These are phyloP conservation scores for Pestalotiopsis sp. DNA, from an alignment of 2,329 filamentous ascomycete genomes.

Conservation along the genomic window DNA sequence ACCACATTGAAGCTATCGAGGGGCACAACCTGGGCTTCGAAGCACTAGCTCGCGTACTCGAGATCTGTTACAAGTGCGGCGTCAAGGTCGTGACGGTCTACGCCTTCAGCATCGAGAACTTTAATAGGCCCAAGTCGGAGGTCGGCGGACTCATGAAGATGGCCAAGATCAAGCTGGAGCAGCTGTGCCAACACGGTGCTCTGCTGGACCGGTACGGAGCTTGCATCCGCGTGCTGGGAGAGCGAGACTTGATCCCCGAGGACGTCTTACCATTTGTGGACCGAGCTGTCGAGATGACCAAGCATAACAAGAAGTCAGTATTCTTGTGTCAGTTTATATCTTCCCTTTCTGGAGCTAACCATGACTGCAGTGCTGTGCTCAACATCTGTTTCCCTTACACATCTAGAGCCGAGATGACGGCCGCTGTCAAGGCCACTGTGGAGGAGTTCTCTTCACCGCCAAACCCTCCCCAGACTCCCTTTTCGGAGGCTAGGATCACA, in stretches of 20 bases:
- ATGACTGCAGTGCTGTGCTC: conserved; percentile 53
- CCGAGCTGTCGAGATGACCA: conserved; percentile 82
- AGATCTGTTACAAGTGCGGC: conserved; percentile 97
- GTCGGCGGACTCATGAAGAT: conserved; percentile 97
- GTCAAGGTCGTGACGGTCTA: conserved; percentile 98
- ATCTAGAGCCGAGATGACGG: conserved; percentile 91
- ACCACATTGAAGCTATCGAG: conserved; percentile 94
- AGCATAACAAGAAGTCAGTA: conserved; percentile 76
- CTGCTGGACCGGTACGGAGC: conserved; percentile 92
- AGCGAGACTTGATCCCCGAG: conserved; percentile 78
- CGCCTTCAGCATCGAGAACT: conserved; percentile 98
- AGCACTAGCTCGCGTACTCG: conserved; percentile 87
- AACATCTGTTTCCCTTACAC: conserved; percentile 99
- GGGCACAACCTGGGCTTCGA: conserved; percentile 96
- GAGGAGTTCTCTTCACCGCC: conserved; percentile 80
- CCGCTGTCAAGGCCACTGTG: conserved; percentile 85
- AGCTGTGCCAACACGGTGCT: conserved; percentile 91
- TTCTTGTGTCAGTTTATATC: background rate
- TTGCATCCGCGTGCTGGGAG: conserved; percentile 80
- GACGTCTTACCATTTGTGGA: conserved; percentile 91
- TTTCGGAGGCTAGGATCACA: conserved; percentile 85
- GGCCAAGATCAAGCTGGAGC: conserved; percentile 91
- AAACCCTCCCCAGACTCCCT: conserved; percentile 67
- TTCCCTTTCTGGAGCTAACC: conserved; percentile 14
- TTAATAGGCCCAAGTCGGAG: conserved; percentile 94